Conservation (phyloP, 2,329 filamentous ascomycete genomes). For the Calonectria fujianensis region DNA sequence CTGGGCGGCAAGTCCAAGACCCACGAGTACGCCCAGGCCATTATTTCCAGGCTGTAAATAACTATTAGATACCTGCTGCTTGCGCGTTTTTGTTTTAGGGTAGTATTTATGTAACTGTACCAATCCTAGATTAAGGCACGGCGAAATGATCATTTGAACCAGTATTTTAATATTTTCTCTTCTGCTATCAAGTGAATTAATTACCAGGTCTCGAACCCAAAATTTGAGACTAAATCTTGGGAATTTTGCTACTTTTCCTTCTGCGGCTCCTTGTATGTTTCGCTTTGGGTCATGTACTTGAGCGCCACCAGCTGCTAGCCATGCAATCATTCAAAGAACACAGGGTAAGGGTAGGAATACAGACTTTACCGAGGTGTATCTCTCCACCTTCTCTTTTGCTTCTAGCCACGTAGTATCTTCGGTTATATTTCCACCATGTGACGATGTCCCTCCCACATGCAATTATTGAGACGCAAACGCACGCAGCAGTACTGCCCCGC, state of each 20-base stretch:
- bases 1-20: constrained; percentile 98
- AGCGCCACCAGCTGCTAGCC: neutral
- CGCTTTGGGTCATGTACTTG: neutral
- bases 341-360: neutral
- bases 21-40: constrained; percentile 92
- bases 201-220: neutral
- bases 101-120: constrained; percentile 58
- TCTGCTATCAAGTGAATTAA: neutral
- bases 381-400: constrained; percentile 5
- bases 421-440: neutral
- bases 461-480: too few species aligned
- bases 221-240: neutral
- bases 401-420: neutral
- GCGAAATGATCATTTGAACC: constrained; percentile 56
- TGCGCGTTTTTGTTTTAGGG: constrained; percentile 51
- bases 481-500: neutral
- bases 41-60: constrained; percentile 82
- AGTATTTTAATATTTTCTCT: neutral
- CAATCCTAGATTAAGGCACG: constrained; percentile 56
- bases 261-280: neutral
- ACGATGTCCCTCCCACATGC: neutral
- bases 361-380: neutral
- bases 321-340: neutral
- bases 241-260: neutral
- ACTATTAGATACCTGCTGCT: constrained; percentile 54